Conservation (phyloP, 2,329 filamentous ascomycete species). For the Alternaria gansuensis region DNA sequence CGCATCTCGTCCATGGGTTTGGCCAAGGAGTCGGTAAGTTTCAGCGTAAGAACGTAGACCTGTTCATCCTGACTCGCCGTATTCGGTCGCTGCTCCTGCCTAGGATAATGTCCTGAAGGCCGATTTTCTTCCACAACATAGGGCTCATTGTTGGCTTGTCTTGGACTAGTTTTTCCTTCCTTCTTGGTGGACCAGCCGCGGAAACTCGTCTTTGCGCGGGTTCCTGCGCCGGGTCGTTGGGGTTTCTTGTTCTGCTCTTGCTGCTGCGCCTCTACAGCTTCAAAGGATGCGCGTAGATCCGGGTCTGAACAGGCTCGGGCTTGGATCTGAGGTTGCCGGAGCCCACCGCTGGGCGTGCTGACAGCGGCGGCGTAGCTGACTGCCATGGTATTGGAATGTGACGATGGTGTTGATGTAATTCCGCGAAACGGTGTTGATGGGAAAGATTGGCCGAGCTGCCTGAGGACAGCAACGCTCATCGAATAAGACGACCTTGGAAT, state of each 20-base stretch:
- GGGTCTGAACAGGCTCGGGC: conserved; percentile 23
- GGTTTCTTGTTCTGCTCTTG: conserved; percentile 19
- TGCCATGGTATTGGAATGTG: conserved; percentile 17
- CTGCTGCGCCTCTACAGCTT: conserved; percentile 8
- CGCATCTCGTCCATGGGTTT: conserved; percentile 53
- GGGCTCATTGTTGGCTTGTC: conserved; percentile 6
- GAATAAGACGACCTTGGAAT: not conserved
- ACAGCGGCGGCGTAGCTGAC: conserved; percentile 36
- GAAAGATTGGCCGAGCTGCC: conserved; percentile 8
- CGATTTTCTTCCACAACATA: conserved; percentile 20
- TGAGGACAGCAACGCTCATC: conserved; percentile 16
- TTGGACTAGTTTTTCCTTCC: conserved; percentile 11
- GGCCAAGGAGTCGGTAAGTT: conserved; percentile 52
- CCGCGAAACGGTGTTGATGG: not conserved
- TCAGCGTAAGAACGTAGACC: conserved; percentile 57
- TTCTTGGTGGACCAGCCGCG: conserved; percentile 27
- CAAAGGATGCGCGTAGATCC: conserved; percentile 22
- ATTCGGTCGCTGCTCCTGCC: conserved; percentile 43
- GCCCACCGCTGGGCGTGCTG: conserved; percentile 29
- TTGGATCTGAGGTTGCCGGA: conserved; percentile 26
- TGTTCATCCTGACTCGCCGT: conserved; percentile 44
- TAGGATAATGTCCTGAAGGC: conserved; percentile 13
- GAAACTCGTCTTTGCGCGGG: conserved; percentile 28
- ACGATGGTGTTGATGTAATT: conserved; percentile 1
- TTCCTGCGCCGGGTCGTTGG: conserved; percentile 24